A percentile compares a stretch with the other conserved stretches of the same genome.
phyloP scores from a whole-genome alignment of 2,329 filamentous ascomycete species.

The Chaetomium olivaceum region DNA sequence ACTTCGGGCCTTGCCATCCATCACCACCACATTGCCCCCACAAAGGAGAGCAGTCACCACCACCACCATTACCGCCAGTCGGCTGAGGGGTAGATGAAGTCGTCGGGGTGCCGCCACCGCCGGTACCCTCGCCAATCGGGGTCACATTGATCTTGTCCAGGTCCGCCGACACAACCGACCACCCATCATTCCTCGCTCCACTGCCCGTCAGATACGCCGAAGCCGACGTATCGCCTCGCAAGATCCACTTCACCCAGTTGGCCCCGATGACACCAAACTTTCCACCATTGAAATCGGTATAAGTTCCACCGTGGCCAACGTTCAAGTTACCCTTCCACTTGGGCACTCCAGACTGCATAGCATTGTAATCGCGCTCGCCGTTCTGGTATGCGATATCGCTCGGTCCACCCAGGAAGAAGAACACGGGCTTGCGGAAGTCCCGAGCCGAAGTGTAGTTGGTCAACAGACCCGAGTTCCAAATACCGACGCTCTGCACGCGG shows the following conservation, averaged over 20 bases:
- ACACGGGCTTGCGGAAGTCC: constrained; percentile 26
- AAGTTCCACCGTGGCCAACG: constrained; percentile 27
- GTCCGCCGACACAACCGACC: constrained; percentile 23
- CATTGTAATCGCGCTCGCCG: constrained; percentile 27
- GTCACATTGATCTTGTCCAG: constrained; percentile 21
- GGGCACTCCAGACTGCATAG: constrained; percentile 20
- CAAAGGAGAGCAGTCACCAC: constrained; percentile 1
- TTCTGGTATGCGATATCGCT: constrained; percentile 28
- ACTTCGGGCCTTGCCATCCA: constrained; percentile 9
- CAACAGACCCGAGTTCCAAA: constrained; percentile 19
- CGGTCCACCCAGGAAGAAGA: constrained; percentile 26
- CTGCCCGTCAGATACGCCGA: constrained; percentile 20
- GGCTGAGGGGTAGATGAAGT: neutral
- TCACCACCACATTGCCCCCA: constrained; percentile 14
- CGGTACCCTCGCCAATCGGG: constrained; percentile 8
- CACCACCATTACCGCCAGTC: neutral
- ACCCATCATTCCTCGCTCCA: constrained; percentile 24
- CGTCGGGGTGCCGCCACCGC: neutral
- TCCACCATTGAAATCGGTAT: constrained; percentile 23
- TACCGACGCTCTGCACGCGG: constrained; percentile 23
- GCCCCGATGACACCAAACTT: constrained; percentile 26
- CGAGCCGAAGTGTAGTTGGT: constrained; percentile 12
- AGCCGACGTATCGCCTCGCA: constrained; percentile 25
- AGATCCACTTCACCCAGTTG: constrained; percentile 24
- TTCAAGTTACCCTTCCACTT: constrained; percentile 30